Conservation (phyloP, 371 early-diverging fungal species). For the Chytridium lagenaria region DNA sequence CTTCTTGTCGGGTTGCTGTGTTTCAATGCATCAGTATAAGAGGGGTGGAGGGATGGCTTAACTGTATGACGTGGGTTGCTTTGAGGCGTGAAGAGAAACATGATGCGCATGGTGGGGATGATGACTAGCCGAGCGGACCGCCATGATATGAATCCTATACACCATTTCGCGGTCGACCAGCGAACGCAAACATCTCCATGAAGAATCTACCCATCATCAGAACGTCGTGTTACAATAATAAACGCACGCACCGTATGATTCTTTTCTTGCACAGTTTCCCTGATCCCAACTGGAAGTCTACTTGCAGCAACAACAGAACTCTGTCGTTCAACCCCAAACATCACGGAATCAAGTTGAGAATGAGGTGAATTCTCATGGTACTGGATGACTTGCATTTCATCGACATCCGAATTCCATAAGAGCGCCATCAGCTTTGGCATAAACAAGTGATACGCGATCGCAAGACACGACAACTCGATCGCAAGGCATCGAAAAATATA, state of each 20-base stretch:
- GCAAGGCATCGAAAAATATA: conserved; percentile 8
- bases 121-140: no score
- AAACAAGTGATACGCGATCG: background rate
- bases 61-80: background rate
- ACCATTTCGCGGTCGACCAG: no score
- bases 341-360: background rate
- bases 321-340: no score
- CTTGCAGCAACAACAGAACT: no score
- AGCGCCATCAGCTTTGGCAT: background rate
- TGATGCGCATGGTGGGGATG: no score
- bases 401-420: background rate
- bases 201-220: no score
- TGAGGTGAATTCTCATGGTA: background rate
- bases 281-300: no score
- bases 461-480: background rate
- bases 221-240: no score
- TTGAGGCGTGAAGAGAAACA: background rate
- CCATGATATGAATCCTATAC: no score
- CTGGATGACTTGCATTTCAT: background rate
- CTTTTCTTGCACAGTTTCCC: no score
- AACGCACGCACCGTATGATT: no score
- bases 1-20: background rate
- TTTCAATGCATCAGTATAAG: background rate
- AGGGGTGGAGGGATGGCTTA: background rate
- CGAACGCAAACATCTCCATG: no score